Evolutionary conservation across 495 filamentous ascomycete species (phyloP), one percentile per base, ranked within the genome.

Genomic region (Penicillium macrosclerotiorum): DNA sequence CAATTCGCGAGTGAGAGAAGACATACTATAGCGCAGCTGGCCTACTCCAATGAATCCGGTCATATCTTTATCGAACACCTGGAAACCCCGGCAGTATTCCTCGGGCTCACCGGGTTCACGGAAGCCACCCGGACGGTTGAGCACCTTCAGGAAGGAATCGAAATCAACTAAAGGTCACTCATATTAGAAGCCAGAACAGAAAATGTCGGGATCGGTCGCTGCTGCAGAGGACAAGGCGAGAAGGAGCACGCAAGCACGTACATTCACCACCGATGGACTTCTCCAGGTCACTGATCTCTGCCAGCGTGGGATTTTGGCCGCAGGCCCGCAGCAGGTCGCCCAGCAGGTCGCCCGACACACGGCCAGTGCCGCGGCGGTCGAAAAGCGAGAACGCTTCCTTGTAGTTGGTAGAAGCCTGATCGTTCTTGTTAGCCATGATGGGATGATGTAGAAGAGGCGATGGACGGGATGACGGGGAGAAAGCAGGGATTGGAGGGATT

Each of bases 311-410:
- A 68, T 98, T 98, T 78, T 98, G 93, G 1, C 93, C 93, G 63
- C 93, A 98, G 7, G 93, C 93, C 58, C 94, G 85, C 27, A 98
- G 82, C 25, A 98, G 81, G 62, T 98, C 94, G 23, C 93, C 93
- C 13, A 98, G 81, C 42, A 83, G 86, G 45, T 91, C 86, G 65
- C 89, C 77, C 8, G 85, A 65, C 55, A 97, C 93, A 48, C 88
- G 90, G 52, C 89, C 89, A 62, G 85, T 92, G 59, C 94, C 93
- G 59, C 93, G 90, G 80, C 95, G 96, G 76, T 98, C 93, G 78
- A 96, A 98, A 62, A 98, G 89, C 38, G 90, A 89, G 77, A 98
- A 98, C 50, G 93, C 93, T 85, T 98, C 93, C 78, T 96, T 96
- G 88, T 97, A 98, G 83, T 98, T 97, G 66, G 93, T 97, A 42